phyloP scores from a whole-genome alignment of 345 rosid species.

The Citrus mangshanensis region DNA sequence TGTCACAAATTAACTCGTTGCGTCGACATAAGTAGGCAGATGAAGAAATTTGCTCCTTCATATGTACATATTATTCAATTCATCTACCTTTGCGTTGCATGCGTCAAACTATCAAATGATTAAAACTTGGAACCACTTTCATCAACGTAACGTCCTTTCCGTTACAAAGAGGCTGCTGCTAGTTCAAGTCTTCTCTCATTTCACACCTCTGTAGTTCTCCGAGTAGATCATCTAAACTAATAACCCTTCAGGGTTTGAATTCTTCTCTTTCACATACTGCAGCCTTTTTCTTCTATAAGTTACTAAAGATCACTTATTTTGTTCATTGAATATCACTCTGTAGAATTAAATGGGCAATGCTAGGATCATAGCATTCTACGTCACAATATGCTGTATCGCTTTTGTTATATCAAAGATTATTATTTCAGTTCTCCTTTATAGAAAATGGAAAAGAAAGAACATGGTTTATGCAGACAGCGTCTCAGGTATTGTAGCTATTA shows the following conservation, averaged over 20 bases:
- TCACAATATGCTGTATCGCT: conserved; percentile 56
- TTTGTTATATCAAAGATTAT: conserved; percentile 62
- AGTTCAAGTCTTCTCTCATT: background rate
- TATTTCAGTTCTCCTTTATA: conserved; percentile 61
- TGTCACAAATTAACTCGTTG: background rate
- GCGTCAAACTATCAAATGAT: background rate
- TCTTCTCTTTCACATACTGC: background rate
- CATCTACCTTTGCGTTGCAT: background rate
- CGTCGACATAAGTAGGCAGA: conserved; percentile 8
- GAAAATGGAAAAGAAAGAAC: conserved; percentile 59
- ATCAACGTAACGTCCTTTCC: background rate
- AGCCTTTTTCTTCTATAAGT: background rate
- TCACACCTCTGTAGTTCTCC: background rate
- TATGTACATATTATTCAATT: background rate
- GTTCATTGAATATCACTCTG: background rate
- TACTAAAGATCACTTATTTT: background rate
- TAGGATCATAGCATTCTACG: conserved; percentile 45
- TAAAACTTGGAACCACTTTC: background rate
- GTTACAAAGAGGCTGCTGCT: background rate
- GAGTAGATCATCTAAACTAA: background rate
- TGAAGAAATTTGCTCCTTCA: background rate
- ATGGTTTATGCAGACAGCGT: conserved; percentile 37
- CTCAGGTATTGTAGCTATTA: conserved; percentile 36
- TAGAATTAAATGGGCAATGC: conserved; percentile 46
- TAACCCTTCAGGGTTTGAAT: background rate